A percentile compares a stretch with the other conserved stretches of the same genome.
Conservation (phyloP, 306 rosid species). For the Fragaria ananassa region DNA sequence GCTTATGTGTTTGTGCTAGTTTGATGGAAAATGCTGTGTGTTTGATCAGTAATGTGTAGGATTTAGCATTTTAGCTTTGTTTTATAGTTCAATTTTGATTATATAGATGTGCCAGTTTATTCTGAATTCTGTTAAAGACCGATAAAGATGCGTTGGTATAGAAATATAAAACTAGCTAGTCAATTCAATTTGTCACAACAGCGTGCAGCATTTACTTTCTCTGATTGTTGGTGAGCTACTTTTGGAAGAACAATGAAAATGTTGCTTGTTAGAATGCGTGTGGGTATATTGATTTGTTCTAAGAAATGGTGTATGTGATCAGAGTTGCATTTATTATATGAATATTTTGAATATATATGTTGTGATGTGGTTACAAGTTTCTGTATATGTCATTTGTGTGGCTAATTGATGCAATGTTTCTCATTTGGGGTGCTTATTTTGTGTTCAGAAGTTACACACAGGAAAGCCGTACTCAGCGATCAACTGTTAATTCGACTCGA, state of each 20-base stretch:
- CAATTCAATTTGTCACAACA: no score
- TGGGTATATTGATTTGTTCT: background rate
- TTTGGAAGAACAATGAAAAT: background rate
- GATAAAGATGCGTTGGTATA: no score
- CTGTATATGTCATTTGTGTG: background rate
- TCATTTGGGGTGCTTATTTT: slow-evolving; percentile 16
- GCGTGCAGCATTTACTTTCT: background rate
- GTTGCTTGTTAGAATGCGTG: background rate
- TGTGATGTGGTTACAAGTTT: background rate
- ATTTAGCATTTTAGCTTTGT: background rate
- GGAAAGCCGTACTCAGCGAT: slow-evolving; percentile 29
- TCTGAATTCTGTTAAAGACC: background rate
- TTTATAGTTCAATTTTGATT: background rate
- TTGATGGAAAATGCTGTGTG: background rate
- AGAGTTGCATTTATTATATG: background rate
- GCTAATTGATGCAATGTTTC: background rate
- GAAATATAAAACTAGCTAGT: no score
- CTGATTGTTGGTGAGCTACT: background rate
- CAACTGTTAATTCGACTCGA: slow-evolving; percentile 30
- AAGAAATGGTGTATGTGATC: background rate
- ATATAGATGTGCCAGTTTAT: background rate
- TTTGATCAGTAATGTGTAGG: background rate
- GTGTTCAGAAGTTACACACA: slow-evolving; percentile 16
- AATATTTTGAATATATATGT: background rate
- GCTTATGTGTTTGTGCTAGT: background rate